Evolutionary conservation across 306 rosid genomes (phyloP).

Genomic region (Cucurbita pepo): DNA sequence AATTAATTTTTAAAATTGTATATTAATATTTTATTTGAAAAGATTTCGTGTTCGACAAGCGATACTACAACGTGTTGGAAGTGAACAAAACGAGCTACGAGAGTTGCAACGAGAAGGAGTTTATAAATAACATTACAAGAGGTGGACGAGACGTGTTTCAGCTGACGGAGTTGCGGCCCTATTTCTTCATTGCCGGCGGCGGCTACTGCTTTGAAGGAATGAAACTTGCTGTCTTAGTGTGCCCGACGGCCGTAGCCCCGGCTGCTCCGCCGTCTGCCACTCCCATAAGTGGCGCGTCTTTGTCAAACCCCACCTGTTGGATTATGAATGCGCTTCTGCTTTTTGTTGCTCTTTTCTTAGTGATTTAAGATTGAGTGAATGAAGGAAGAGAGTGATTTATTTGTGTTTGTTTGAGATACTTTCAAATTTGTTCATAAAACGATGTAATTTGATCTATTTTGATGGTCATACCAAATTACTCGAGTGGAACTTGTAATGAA

Average conservation of each 20-base stretch:
- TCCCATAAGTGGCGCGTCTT: background rate
- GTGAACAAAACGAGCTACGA: conserved; percentile 57
- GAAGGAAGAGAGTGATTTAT: background rate
- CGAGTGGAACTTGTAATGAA: too few species aligned
- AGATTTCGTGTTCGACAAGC: conserved; percentile 54
- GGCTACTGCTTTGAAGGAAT: conserved; percentile 64
- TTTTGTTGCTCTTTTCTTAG: conserved; percentile 4
- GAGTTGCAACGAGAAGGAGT: conserved; percentile 31
- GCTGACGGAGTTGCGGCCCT: conserved; percentile 26
- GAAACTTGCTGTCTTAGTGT: conserved; percentile 29
- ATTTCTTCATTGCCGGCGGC: conserved; percentile 43
- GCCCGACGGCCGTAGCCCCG: background rate
- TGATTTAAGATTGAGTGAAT: background rate
- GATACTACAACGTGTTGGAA: conserved; percentile 47
- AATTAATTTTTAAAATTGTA: too few species aligned
- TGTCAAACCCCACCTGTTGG: background rate
- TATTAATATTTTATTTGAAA: background rate
- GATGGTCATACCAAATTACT: too few species aligned
- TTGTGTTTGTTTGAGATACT: too few species aligned
- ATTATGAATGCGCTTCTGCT: conserved; percentile 6
- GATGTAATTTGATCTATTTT: too few species aligned
- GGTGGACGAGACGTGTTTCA: conserved; percentile 72
- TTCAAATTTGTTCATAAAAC: too few species aligned
- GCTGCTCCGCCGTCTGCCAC: conserved; percentile 12
- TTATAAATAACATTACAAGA: conserved; percentile 39